phyloP scores from a whole-genome alignment of 805 yeast species.

The Lipomyces orientalis region DNA sequence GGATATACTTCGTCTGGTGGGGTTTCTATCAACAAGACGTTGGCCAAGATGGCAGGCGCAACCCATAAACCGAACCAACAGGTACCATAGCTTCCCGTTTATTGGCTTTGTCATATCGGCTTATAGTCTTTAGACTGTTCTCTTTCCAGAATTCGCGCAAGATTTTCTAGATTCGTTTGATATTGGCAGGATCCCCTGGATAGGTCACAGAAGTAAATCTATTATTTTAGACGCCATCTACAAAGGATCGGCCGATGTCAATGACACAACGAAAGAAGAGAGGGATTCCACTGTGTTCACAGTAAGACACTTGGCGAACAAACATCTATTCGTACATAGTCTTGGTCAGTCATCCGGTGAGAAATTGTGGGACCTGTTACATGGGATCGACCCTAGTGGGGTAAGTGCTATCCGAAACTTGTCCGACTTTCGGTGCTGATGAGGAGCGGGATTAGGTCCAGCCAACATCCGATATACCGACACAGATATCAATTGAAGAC shows the following conservation, averaged over 20 bases:
- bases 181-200: conserved; percentile 16
- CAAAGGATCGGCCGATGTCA: background rate
- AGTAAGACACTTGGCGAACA: background rate
- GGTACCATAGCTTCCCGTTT: background rate
- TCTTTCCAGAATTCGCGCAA: conserved; percentile 13
- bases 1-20: conserved; percentile 25
- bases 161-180: conserved; percentile 10
- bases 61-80: conserved; percentile 18
- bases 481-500: conserved; percentile 23
- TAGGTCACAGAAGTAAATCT: conserved; percentile 5
- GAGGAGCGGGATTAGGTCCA: conserved; percentile 7
- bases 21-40: conserved; percentile 10
- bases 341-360: conserved; percentile 15
- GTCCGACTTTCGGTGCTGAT: background rate
- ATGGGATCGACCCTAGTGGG: conserved; percentile 12
- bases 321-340: background rate
- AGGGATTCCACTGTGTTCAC: conserved; percentile 9
- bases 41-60: conserved; percentile 23
- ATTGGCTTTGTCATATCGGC: background rate
- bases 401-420: background rate
- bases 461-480: conserved; percentile 16
- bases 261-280: background rate
- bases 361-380: conserved; percentile 16
- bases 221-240: background rate
- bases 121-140: conserved; percentile 5